phyloP scores from a whole-genome alignment of 805 yeast species.

The Metschnikowia dekortorum region DNA sequence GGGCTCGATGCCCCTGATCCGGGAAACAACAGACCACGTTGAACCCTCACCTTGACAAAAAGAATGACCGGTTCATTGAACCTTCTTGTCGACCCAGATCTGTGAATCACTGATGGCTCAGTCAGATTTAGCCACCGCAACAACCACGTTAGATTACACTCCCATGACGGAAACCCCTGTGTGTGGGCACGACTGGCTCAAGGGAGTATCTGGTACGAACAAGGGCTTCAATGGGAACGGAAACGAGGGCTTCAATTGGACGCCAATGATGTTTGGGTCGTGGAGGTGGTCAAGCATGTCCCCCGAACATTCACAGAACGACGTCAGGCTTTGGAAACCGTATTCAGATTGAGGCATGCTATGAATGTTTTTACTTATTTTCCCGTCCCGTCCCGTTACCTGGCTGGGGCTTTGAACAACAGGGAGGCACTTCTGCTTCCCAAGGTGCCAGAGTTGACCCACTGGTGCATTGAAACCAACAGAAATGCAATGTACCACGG shows the following conservation, averaged over 20 bases:
- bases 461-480: conserved; percentile 76
- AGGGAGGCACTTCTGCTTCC: conserved; percentile 76
- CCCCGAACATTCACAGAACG: conserved; percentile 45
- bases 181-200: conserved; percentile 75
- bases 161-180: conserved; percentile 86
- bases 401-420: conserved; percentile 79
- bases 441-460: conserved; percentile 58
- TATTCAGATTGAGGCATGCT: conserved; percentile 66
- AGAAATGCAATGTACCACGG: conserved; percentile 44
- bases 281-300: conserved; percentile 63
- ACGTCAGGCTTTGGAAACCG: conserved; percentile 66
- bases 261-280: conserved; percentile 76
- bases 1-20: no score
- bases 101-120: conserved; percentile 53
- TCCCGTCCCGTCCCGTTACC: conserved; percentile 75
- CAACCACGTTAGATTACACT: conserved; percentile 67
- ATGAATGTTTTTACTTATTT: conserved; percentile 65
- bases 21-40: conserved; percentile 68
- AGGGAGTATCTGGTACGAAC: conserved; percentile 60
- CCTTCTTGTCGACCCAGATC: conserved; percentile 45
- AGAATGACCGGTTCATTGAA: conserved; percentile 68
- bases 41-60: conserved; percentile 70
- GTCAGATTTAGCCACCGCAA: conserved; percentile 59
- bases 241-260: conserved; percentile 73
- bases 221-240: conserved; percentile 39